These are phyloP conservation scores for Stylonectria norvegica DNA, from an alignment of 2,329 filamentous ascomycete genomes.

Conservation along the genomic window DNA sequence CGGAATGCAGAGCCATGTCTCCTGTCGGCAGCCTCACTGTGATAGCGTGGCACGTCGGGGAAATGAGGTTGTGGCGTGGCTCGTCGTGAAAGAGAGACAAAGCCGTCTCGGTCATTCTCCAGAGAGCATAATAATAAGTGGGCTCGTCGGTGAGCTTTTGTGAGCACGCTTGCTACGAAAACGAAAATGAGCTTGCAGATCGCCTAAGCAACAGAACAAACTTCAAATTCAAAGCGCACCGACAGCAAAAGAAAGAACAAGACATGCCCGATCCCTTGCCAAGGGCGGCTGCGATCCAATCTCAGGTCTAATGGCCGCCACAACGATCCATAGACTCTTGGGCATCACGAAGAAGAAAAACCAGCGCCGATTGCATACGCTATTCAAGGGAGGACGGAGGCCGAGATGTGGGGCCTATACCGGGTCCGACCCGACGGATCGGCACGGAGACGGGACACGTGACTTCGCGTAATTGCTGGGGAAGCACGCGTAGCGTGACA, in stretches of 20 bases:
- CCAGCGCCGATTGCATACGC: conserved; percentile 17
- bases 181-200: too few relatives aligned
- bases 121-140: too few relatives aligned
- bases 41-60: conserved; percentile 15
- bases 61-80: conserved; percentile 24
- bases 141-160: conserved; percentile 10
- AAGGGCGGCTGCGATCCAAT: conserved; percentile 13
- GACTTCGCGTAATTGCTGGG: conserved; percentile 17
- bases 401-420: conserved; percentile 15
- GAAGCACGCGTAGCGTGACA: conserved; percentile 14
- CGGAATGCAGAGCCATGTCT: conserved; percentile 21
- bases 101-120: too few relatives aligned
- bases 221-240: conserved; percentile 8
- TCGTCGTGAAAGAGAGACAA: too few relatives aligned
- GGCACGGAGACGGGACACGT: conserved; percentile 14
- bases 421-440: neutral
- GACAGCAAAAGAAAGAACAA: conserved; percentile 7
- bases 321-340: conserved; percentile 12
- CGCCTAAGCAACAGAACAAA: conserved; percentile 19
- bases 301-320: conserved; percentile 8
- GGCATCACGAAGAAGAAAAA: conserved; percentile 15
- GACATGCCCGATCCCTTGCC: conserved; percentile 4
- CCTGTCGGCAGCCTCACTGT: conserved; percentile 22
- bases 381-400: conserved; percentile 10
- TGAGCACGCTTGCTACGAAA: too few relatives aligned